Conservation (phyloP, 2,329 filamentous ascomycete genomes). For the Saccharata proteae region DNA sequence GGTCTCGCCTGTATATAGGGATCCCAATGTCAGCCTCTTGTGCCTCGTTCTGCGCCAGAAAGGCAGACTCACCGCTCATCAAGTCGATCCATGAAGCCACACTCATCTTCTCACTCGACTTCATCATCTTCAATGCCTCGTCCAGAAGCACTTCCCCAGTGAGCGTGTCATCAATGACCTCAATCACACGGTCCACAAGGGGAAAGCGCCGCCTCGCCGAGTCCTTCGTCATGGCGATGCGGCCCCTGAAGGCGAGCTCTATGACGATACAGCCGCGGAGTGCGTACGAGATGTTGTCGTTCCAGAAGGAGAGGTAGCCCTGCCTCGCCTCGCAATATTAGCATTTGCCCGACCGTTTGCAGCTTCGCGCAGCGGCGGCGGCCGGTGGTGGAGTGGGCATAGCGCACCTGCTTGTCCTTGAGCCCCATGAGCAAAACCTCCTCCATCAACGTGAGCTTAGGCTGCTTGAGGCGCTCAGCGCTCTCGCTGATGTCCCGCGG, state of each 20-base stretch:
- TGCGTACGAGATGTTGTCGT: constrained; percentile 98
- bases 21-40: constrained; percentile 13
- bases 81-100: constrained; percentile 98
- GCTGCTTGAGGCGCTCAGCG: constrained; percentile 91
- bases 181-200: constrained; percentile 83
- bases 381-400: too few species aligned
- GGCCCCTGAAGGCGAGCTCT: constrained; percentile 88
- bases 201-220: constrained; percentile 83
- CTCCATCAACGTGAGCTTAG: constrained; percentile 97
- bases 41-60: constrained; percentile 1
- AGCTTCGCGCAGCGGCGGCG: too few species aligned
- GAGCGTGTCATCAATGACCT: constrained; percentile 91
- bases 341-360: constrained; percentile 9
- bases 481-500: constrained; percentile 95
- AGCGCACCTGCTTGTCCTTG: constrained; percentile 91
- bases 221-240: constrained; percentile 98
- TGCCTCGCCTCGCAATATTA: constrained; percentile 29
- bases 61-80: constrained; percentile 70
- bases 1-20: constrained; percentile 61
- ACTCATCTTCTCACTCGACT: constrained; percentile 99
- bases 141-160: constrained; percentile 95
- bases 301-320: constrained; percentile 99
- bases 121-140: constrained; percentile 99
- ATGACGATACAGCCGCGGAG: constrained; percentile 96
- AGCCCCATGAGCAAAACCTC: constrained; percentile 88